A percentile compares a stretch with the other conserved stretches of the same genome.
Conservation (phyloP, 805 yeast genomes). For the Ogataea ramenticola region DNA sequence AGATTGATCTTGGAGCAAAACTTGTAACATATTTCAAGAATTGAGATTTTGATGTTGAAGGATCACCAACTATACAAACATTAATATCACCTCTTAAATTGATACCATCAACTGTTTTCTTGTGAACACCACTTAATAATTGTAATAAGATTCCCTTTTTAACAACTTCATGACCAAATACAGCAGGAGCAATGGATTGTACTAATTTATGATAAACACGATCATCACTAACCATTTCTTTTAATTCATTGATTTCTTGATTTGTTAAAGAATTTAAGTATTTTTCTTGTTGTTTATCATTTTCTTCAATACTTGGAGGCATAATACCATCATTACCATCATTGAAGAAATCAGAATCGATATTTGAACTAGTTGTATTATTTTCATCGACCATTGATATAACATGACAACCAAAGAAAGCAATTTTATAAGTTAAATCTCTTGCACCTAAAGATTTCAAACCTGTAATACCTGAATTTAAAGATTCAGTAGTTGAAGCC, state of each 20-base stretch:
- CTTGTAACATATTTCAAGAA: constrained; percentile 88
- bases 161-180: constrained; percentile 90
- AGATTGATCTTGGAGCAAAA: constrained; percentile 89
- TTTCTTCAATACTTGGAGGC: constrained; percentile 26
- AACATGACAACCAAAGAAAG: constrained; percentile 89
- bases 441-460: constrained; percentile 87
- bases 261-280: constrained; percentile 73
- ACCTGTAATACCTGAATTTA: constrained; percentile 84
- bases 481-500: constrained; percentile 51
- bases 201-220: constrained; percentile 81
- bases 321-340: constrained; percentile 41
- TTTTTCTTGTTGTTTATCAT: constrained; percentile 70
- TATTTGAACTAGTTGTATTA: constrained; percentile 8
- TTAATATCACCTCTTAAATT: constrained; percentile 82
- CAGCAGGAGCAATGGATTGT: constrained; percentile 89
- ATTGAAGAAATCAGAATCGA: constrained; percentile 16
- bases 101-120: constrained; percentile 88
- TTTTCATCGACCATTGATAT: constrained; percentile 46
- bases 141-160: constrained; percentile 89
- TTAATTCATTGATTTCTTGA: constrained; percentile 76
- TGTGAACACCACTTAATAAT: constrained; percentile 93
- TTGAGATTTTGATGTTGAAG: constrained; percentile 95
- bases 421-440: constrained; percentile 85
- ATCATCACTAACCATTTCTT: constrained; percentile 84
- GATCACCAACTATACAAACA: constrained; percentile 90